Conservation (phyloP, 305 asterid genomes). For the Fraxinus ornus region DNA sequence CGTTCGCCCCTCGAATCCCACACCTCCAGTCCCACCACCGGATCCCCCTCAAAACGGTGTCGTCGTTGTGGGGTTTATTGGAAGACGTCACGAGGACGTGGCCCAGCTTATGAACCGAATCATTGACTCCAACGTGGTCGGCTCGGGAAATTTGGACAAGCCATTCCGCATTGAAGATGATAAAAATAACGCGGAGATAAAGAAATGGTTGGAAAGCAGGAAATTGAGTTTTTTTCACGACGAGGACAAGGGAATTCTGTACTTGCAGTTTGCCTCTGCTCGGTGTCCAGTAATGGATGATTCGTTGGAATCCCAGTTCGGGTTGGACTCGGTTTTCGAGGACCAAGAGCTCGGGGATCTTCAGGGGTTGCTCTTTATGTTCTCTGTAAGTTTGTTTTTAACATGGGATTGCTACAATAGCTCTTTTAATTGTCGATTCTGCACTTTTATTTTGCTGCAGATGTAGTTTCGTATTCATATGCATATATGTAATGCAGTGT, state of each 20-base stretch:
- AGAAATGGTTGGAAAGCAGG: constrained; percentile 62
- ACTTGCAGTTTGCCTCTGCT: constrained; percentile 56
- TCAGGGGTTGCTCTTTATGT: constrained; percentile 89
- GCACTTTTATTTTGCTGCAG: not conserved
- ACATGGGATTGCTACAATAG: not conserved
- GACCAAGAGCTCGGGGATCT: constrained; percentile 73
- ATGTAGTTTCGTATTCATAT: not conserved
- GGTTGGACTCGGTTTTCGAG: constrained; percentile 49
- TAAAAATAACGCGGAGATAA: constrained; percentile 43
- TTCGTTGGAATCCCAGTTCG: constrained; percentile 30
- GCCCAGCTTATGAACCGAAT: constrained; percentile 72
- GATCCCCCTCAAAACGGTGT: constrained; percentile 54
- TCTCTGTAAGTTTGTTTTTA: constrained; percentile 65
- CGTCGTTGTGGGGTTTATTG: constrained; percentile 83
- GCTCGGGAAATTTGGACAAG: constrained; percentile 63
- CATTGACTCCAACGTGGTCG: constrained; percentile 70
- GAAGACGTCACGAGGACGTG: constrained; percentile 64
- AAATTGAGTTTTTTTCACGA: constrained; percentile 67
- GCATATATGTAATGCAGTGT: not conserved
- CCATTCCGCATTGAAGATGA: constrained; percentile 45
- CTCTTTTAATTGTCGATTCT: not conserved
- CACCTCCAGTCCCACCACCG: constrained; percentile 29
- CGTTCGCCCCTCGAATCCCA: constrained; percentile 42
- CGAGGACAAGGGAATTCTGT: constrained; percentile 68
- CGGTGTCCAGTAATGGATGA: constrained; percentile 38